A percentile compares a stretch with the other conserved stretches of the same genome.
phyloP scores from a whole-genome alignment of 2,329 filamentous ascomycete genomes.

The Colletotrichum liaoningense region DNA sequence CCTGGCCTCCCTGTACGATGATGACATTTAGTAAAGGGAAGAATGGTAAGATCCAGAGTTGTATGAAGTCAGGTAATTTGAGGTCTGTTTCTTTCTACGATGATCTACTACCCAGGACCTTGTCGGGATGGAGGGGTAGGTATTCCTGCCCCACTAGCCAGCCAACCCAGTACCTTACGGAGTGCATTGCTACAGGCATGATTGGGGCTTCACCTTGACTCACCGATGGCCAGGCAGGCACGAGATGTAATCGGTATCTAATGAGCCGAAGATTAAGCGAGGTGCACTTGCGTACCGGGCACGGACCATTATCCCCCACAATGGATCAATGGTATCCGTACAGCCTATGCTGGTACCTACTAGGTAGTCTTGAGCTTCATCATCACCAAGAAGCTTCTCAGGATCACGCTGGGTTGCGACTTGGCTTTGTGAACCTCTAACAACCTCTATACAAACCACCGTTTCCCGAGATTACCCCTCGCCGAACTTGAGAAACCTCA shows the following conservation, averaged over 20 bases:
- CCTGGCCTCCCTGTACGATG: neutral
- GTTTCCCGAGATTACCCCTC: neutral
- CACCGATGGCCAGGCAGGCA: neutral
- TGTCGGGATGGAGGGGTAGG: neutral
- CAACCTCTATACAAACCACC: neutral
- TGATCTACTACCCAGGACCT: neutral
- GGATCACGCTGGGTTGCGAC: neutral
- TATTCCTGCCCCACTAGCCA: neutral
- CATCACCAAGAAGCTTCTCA: slow-evolving; percentile 11
- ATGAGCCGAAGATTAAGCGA: slow-evolving; percentile 23
- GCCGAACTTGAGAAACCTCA: neutral
- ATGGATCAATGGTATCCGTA: slow-evolving; percentile 2
- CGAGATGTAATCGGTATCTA: neutral
- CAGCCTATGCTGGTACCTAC: neutral
- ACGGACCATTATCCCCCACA: slow-evolving; percentile 24
- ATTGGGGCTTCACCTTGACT: neutral
- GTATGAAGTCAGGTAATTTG: neutral
- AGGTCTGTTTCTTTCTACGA: too few species aligned
- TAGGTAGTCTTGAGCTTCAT: slow-evolving; percentile 14
- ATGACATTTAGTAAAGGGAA: neutral
- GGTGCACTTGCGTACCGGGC: neutral
- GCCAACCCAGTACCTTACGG: neutral
- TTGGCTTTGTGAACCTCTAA: neutral
- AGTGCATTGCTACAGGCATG: too few species aligned
- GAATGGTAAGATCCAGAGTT: neutral